Evolutionary conservation across 371 early-diverging fungal genomes (phyloP), one percentile per base, ranked within the genome.

Genomic region (Smittium culicis): DNA sequence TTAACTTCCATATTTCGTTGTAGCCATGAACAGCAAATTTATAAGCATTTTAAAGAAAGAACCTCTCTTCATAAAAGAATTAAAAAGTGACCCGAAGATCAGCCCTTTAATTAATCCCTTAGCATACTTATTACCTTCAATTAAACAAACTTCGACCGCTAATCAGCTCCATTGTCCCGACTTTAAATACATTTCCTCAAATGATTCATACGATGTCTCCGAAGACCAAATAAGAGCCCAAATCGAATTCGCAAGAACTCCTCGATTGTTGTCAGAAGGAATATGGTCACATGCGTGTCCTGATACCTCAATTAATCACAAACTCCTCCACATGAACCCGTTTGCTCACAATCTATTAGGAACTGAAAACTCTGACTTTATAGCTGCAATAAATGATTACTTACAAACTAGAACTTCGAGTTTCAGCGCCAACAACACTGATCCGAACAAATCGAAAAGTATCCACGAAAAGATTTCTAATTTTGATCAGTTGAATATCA

Each of bases 251-350:
- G 20, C 45, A 45, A 8, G 45, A 45, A 45, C 45, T 45, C 20
- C 45, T 14, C 45, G 45, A 20, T 14, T 45, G 8, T 20, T 45
- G 20, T 14, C 45, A 45, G 45, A 45, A 14, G 63, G 63, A 16
- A 31, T 62, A 31, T 62, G 63, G 63, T 31, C 32, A 16, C 34
- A 62, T 62, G 17, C 32, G 31, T 11, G 28, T 62, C 63, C 63
- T 24, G 33, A 24, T 27, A 45, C 20, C 45, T 45, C 45, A 14
- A 14, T 20, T 45, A 20, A 45, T 45, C 45, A 8, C 20, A 45
- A 45, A 45, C 45, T 45, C 20, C 14, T 45, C 20, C 45, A 45
- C 20, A 45, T 45, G 20, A 45, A 45, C 45, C 45, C 45, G 20
- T 45, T 45, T 8, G 20, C 20, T 45, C 20, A 14, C 8, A 20